Percentiles rank a stretch among this genome's conserved stretches.
Evolutionary conservation across 768 basidiomycete genomes (phyloP).

Genomic region (Serpula lacrymans): DNA sequence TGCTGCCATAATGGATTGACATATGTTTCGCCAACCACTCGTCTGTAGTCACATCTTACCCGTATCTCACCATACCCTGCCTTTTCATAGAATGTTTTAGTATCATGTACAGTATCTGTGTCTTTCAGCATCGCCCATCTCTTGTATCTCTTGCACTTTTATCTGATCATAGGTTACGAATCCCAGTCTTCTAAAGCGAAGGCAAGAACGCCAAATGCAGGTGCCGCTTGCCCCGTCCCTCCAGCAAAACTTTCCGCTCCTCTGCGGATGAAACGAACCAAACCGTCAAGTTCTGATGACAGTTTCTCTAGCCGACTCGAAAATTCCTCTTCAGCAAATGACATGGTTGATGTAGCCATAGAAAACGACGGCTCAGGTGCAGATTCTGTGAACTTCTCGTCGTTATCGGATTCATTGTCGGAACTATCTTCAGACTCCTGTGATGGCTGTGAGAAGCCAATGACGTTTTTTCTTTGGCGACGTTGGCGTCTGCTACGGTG

Average conservation of each 20-base stretch:
- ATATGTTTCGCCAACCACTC: too few species aligned
- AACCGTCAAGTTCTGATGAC: conserved; percentile 64
- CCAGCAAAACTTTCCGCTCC: conserved; percentile 69
- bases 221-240: conserved; percentile 54
- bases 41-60: too few species aligned
- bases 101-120: too few species aligned
- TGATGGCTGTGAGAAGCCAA: conserved; percentile 52
- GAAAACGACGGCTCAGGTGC: conserved; percentile 38
- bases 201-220: conserved; percentile 67
- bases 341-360: conserved; percentile 30
- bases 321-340: conserved; percentile 45
- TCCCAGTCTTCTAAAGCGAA: conserved; percentile 84
- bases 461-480: conserved; percentile 52
- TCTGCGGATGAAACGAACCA: conserved; percentile 65
- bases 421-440: conserved; percentile 36
- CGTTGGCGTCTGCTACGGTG: conserved; percentile 63
- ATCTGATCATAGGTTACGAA: too few species aligned
- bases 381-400: conserved; percentile 16
- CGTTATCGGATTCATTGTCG: conserved; percentile 41
- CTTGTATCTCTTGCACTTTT: too few species aligned
- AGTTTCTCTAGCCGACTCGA: conserved; percentile 55
- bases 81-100: too few species aligned
- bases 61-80: too few species aligned
- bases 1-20: conserved; percentile 17
- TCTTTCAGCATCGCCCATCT: too few species aligned